Evolutionary conservation across 192 early-diverging fungal species (phyloP).

Genomic region (Gamsiella multidivaricata): DNA sequence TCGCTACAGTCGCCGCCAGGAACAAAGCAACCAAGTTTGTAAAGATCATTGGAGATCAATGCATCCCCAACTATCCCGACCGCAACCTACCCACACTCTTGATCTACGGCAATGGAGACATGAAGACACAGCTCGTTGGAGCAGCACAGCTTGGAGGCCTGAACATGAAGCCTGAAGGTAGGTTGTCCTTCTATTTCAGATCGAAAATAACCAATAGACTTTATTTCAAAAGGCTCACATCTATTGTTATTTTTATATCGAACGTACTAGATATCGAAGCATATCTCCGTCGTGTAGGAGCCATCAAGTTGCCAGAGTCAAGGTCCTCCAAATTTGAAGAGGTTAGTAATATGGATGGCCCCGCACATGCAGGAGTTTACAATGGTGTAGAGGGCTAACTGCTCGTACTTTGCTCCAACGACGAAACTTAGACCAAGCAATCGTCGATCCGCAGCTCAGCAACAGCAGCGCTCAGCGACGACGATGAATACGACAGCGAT

Average conservation of each 20-base stretch:
- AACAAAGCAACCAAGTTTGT: slow-evolving; percentile 93
- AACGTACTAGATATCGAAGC: slow-evolving; percentile 41
- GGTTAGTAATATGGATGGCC: slow-evolving; percentile 10
- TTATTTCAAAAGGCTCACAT: neutral
- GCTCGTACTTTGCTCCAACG: neutral
- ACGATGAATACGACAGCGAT: slow-evolving; percentile 62
- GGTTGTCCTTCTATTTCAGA: neutral
- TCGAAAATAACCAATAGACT: neutral
- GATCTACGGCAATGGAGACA: slow-evolving; percentile 90
- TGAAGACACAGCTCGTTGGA: slow-evolving; percentile 86
- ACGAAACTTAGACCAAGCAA: slow-evolving; percentile 45
- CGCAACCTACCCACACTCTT: slow-evolving; percentile 88
- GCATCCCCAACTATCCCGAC: slow-evolving; percentile 97
- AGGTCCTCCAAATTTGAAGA: slow-evolving; percentile 26
- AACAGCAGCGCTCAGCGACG: slow-evolving; percentile 66
- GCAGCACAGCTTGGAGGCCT: slow-evolving; percentile 83
- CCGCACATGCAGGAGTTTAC: neutral
- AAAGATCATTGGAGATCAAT: slow-evolving; percentile 92
- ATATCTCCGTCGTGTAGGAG: slow-evolving; percentile 56
- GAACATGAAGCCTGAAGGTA: slow-evolving; percentile 77
- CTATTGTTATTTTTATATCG: neutral
- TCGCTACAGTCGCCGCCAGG: slow-evolving; percentile 77
- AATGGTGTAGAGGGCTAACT: neutral
- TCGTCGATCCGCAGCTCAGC: slow-evolving; percentile 62
- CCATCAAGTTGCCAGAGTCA: slow-evolving; percentile 47